Evolutionary conservation across 768 basidiomycete species (phyloP), one percentile per base, ranked within the genome.

Genomic region (Mycena galericulata): DNA sequence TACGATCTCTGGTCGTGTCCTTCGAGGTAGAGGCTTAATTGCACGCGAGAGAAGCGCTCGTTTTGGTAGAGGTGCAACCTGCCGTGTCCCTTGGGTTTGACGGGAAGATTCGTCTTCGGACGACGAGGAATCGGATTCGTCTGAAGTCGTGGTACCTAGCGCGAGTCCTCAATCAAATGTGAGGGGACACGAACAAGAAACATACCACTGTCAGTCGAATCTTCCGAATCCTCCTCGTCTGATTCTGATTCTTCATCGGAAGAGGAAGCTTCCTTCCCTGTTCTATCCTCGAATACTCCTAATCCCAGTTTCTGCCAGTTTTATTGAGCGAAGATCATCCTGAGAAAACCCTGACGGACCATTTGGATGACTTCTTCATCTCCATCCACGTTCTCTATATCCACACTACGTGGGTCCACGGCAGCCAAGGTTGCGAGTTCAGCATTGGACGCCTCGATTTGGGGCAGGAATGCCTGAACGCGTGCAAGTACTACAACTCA

Each of bases 371-470:
- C 80, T 54, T 72, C 73, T 11, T 76, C 78, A 30, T 79, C 77
- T 11, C 69, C 77, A 1, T 74, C 75, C 22, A 87, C 56, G 51
- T 85, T 80, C 72, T 88, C 87, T 5, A 88, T 86, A 73, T 88
- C 84, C 29, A 87, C 75, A 68, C 82, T 83, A 14, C 72, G 71
- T 10, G 84, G 85, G 53, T 83, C 80, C 29, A 72, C 69, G 9
- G 73, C 68, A 3, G 77, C 79, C 17, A 73, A 73, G 20, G 68
- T 72, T 3, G 76, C 61, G 26, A 88, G 79, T 1, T 79, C 77
- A 2, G 79, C 81, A 59, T 87, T 88, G 11, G 87, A 83, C 36
- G 83, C 83, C 14, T 82, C 79, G 29, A 88, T 79, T 58, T 83
- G 71, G 2, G 86, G 85, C 12, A 88, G 78, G 68, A 88, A 88